These are phyloP conservation scores for Peterozyma toletana DNA, from an alignment of 805 yeast genomes.

Conservation along the genomic window DNA sequence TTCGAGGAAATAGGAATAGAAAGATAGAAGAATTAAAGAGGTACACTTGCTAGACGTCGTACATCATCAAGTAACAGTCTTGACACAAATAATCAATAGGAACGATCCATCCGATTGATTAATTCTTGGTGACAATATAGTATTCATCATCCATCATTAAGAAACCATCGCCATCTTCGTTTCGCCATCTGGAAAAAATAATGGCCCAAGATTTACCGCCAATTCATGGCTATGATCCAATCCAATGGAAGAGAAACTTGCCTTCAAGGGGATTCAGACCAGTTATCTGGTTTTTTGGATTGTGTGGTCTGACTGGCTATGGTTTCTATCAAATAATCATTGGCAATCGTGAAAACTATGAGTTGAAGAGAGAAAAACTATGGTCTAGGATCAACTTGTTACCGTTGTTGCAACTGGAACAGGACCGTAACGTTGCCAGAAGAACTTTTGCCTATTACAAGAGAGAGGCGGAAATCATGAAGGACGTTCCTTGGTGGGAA, in stretches of 20 bases:
- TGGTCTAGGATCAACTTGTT: slow-evolving; percentile 71
- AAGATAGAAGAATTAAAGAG: too few species aligned
- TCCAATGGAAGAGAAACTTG: slow-evolving; percentile 84
- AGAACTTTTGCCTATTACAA: slow-evolving; percentile 57
- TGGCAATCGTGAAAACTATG: slow-evolving; percentile 72
- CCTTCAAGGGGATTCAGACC: slow-evolving; percentile 86
- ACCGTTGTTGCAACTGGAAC: slow-evolving; percentile 76
- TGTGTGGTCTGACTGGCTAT: slow-evolving; percentile 57
- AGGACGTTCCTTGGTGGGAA: slow-evolving; percentile 56
- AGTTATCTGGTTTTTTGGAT: slow-evolving; percentile 56
- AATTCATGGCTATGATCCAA: slow-evolving; percentile 74
- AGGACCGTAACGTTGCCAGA: slow-evolving; percentile 72
- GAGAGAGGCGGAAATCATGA: slow-evolving; percentile 65
- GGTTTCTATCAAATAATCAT: slow-evolving; percentile 63
- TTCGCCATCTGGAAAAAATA: not conserved
- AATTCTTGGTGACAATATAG: too few species aligned
- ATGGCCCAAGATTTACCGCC: slow-evolving; percentile 76
- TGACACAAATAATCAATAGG: too few species aligned
- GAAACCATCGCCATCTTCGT: too few species aligned
- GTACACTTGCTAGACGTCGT: too few species aligned
- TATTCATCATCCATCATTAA: too few species aligned
- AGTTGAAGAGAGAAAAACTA: slow-evolving; percentile 63
- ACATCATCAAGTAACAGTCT: too few species aligned
- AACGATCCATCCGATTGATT: too few species aligned
- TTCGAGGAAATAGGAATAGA: too few species aligned